Conservation (phyloP, 352 stramenopile genomes). For the Blastocystis sp. region DNA sequence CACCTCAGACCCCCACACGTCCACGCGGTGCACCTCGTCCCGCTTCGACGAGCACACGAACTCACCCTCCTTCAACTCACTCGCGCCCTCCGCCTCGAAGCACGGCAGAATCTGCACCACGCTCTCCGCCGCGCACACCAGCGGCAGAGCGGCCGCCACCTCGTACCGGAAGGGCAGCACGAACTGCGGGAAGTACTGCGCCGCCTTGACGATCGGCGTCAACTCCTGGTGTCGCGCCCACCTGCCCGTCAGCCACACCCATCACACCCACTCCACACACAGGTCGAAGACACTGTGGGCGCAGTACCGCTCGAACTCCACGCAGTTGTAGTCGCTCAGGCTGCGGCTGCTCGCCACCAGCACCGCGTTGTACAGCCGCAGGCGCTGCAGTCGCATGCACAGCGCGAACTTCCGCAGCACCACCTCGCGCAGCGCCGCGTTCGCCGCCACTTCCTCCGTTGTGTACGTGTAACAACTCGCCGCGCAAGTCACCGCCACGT, state of each 20-base stretch:
- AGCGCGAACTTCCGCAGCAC: background rate
- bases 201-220: background rate
- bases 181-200: background rate
- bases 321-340: background rate
- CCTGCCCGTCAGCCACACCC: background rate
- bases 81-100: background rate
- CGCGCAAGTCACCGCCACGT: background rate
- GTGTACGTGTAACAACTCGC: slow-evolving; percentile 3
- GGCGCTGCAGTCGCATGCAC: background rate
- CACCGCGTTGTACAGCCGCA: slow-evolving; percentile 1
- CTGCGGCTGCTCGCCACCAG: background rate
- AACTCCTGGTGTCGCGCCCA: background rate
- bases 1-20: background rate
- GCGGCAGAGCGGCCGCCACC: background rate
- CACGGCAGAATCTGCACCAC: slow-evolving; percentile 3
- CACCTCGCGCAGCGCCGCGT: background rate
- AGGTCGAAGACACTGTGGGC: background rate
- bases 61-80: background rate
- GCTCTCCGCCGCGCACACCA: background rate
- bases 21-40: too few species aligned
- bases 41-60: background rate
- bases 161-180: slow-evolving; percentile 45
- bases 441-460: background rate
- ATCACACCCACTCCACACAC: too few species aligned
- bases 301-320: slow-evolving; percentile 6